These are phyloP conservation scores for Lentinula aciculospora DNA, from an alignment of 768 basidiomycete species.

Conservation along the genomic window DNA sequence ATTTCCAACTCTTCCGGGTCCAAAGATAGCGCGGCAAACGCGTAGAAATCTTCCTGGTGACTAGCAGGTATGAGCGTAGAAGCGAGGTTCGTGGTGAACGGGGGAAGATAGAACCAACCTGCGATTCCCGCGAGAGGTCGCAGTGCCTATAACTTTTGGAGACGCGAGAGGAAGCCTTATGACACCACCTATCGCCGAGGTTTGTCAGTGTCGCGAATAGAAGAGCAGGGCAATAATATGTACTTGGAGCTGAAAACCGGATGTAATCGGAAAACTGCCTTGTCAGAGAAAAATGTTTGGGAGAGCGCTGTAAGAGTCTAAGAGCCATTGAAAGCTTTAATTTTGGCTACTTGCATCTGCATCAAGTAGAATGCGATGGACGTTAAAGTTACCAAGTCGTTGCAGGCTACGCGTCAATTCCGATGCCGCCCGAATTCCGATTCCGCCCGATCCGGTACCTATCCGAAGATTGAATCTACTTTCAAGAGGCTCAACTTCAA, in stretches of 20 bases:
- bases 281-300: not conserved
- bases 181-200: constrained; percentile 42
- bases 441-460: too few relatives aligned
- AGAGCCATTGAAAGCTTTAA: not conserved
- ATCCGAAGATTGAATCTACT: too few relatives aligned
- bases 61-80: constrained; percentile 30
- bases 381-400: not conserved
- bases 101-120: constrained; percentile 33
- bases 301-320: constrained; percentile 9
- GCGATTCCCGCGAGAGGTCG: constrained; percentile 71
- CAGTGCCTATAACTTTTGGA: constrained; percentile 73
- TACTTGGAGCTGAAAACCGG: constrained; percentile 2
- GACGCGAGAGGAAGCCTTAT: constrained; percentile 68
- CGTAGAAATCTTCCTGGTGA: constrained; percentile 86
- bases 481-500: too few relatives aligned
- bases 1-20: constrained; percentile 67
- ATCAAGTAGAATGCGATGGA: not conserved
- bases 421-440: too few relatives aligned
- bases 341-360: not conserved
- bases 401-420: too few relatives aligned
- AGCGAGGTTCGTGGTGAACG: not conserved
- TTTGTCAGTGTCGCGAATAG: not conserved
- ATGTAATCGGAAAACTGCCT: constrained; percentile 5
- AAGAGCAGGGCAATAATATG: not conserved
- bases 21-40: constrained; percentile 70